Evolutionary conservation across 345 rosid genomes (phyloP), one percentile per base, ranked within the genome.

Genomic region (Populus pruinosa): DNA sequence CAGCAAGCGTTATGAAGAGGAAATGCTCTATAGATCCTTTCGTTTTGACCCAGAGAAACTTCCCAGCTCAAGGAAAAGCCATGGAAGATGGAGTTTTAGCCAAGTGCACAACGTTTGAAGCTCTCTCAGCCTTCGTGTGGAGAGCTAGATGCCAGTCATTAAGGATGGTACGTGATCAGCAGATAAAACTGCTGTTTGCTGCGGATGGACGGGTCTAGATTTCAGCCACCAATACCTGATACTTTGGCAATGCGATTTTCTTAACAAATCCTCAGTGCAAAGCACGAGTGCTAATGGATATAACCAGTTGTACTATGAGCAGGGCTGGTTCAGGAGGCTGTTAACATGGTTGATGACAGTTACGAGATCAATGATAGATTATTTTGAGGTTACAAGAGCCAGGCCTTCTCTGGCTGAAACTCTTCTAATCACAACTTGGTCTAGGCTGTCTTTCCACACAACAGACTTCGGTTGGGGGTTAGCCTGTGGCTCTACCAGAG

Each of bases 391-490:
- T 12, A 96, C 96, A 64, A 83, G 98, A 59, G 93, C 89, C 31
- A 91, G 98, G 87, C 99, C 97, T 29, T 90, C 94, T 23, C 75
- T 92, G 13, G 86, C 90, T 29, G 92, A 93, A 35, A 93, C 98
- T 31, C 88, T 93, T 56, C 78, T 92, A 62, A 86, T 93, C 75
- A 92, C 99, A 31, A 87, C 97, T 20, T 96, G 99, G 96, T 89
- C 94, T 18, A 89, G 90, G 82, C 82, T 96, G 50, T 80, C 97
- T 44, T 92, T 96, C 81, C 87, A 91, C 76, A 84, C 94, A 0
- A 91, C 87, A n/a, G 92, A 96, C 55, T 93, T 93, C 61, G 97
- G 96, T 35, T 95, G 97, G 98, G 97, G 99, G 27, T 90, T 88
- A 25, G 77, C 93, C 98, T 1, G 98, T 92, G 13, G 88, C 91